These are phyloP conservation scores for Ampelomyces quisqualis DNA, from an alignment of 2,329 filamentous ascomycete genomes.

Conservation along the genomic window DNA sequence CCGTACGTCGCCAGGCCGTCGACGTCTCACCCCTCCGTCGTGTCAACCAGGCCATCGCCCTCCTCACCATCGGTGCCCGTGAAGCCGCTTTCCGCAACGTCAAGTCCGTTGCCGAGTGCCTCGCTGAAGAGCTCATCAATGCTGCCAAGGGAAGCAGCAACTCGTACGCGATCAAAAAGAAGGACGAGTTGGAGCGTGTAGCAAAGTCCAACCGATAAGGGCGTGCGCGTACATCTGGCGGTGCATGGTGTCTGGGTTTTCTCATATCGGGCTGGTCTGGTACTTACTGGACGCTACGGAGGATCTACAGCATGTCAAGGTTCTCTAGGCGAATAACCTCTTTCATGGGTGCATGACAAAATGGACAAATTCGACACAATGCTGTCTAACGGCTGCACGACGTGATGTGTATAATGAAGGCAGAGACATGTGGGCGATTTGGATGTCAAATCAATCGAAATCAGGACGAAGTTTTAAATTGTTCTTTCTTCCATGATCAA, in stretches of 20 bases:
- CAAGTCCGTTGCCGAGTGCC: constrained; percentile 99
- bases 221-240: constrained; percentile 26
- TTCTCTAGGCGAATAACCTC: constrained; percentile 43
- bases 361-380: constrained; percentile 40
- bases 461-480: no score
- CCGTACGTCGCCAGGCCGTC: constrained; percentile 99
- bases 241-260: constrained; percentile 39
- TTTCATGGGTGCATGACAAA: constrained; percentile 46
- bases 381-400: constrained; percentile 14
- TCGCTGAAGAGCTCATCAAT: constrained; percentile 99
- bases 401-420: constrained; percentile 12
- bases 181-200: constrained; percentile 99
- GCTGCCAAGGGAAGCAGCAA: constrained; percentile 99
- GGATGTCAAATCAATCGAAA: no score
- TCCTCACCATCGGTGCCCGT: constrained; percentile 97
- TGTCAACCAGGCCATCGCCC: constrained; percentile 99
- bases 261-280: constrained; percentile 35
- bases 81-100: constrained; percentile 99
- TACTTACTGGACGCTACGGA: constrained; percentile 32
- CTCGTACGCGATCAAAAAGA: constrained; percentile 99
- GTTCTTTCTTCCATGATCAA: no score
- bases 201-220: constrained; percentile 99
- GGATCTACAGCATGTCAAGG: constrained; percentile 42
- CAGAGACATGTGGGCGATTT: background rate
- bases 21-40: constrained; percentile 99